Base-by-base conservation (phyloP, 2,329 filamentous ascomycete species). In the Daldinia sp. region DNA sequence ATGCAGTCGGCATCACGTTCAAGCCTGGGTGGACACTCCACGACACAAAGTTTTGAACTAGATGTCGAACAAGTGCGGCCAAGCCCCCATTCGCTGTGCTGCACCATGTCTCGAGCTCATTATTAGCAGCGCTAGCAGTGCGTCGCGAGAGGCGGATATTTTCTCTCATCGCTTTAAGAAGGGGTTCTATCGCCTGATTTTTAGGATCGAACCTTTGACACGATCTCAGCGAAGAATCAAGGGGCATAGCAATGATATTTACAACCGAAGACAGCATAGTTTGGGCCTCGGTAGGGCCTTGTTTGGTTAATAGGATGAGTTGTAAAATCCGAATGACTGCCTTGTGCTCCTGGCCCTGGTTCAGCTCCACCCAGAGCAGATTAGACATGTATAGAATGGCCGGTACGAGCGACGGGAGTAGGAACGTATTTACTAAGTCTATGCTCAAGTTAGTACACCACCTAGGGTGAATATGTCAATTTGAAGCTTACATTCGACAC, bases 391-490 rank as follows among this genome's bases (percentile, higher is more conserved):
- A 94, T 2, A 84, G 82, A 11, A 94, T 84, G 0, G 90, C 91
- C 4, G 89, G 87, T 1, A 94, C 86, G 0, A 95, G 81, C 0
- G 91, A 91, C 0, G 92, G 92, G n/a, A 94, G 78, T 1, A 95
- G 78, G 66, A 94, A 94, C 0, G 91, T 91, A 68, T 94, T 91
- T 2, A 93, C 87, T 9, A 95, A 81, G 71, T 93, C 87, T 90
- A 62, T 2, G 3, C 3, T 37, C 2, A n/a, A n/a, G 17, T 67
- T 53, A 59, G 66, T 57, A 43, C 59, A 23, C 10, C 15, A 57
- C 74, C 55, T 11, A 8, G 61, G 15, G 11, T 7, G 54, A 52
- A n/a, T 23, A 4, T 39, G 25, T 8, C 2, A 15, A 17, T 27
- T 8, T 11, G 6, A 45, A 6, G 78, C 87, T 81, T 72, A 90